phyloP scores from a whole-genome alignment of 768 basidiomycete species.

The Boletus huronensis region DNA sequence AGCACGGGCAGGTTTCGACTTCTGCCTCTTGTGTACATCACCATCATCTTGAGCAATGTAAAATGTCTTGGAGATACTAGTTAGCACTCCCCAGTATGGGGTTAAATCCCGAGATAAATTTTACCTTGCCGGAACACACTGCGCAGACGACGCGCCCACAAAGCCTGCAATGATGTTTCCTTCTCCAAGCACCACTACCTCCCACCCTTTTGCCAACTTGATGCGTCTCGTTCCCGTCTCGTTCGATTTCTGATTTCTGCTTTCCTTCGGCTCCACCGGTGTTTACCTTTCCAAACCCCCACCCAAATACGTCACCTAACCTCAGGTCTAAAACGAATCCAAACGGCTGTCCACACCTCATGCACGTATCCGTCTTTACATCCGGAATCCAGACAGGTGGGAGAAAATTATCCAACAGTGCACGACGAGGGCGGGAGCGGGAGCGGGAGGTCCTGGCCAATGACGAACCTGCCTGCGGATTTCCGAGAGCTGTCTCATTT shows the following conservation, averaged over 20 bases:
- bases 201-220: slow-evolving; percentile 9
- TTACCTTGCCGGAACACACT: slow-evolving; percentile 74
- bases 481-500: slow-evolving; percentile 29
- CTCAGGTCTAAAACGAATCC: slow-evolving; percentile 41
- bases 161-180: slow-evolving; percentile 83
- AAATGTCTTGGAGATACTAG: slow-evolving; percentile 59
- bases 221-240: slow-evolving; percentile 1
- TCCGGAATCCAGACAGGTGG: slow-evolving; percentile 95
- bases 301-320: slow-evolving; percentile 27
- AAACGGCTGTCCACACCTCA: slow-evolving; percentile 77
- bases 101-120: slow-evolving; percentile 8
- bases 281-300: slow-evolving; percentile 40
- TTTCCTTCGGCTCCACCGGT: slow-evolving; percentile 7
- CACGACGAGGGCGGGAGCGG: slow-evolving; percentile 22
- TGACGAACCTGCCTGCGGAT: not conserved
- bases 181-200: slow-evolving; percentile 37
- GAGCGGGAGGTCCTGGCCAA: not conserved
- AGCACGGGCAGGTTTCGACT: slow-evolving; percentile 65
- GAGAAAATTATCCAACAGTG: slow-evolving; percentile 54
- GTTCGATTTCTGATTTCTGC: slow-evolving; percentile 11
- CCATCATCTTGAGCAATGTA: slow-evolving; percentile 49
- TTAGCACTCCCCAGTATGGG: not conserved
- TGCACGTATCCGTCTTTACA: slow-evolving; percentile 75
- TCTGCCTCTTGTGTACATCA: slow-evolving; percentile 47
- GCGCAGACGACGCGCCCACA: slow-evolving; percentile 87